Conservation (phyloP, 306 rosid species). For the Fragaria ananassa region DNA sequence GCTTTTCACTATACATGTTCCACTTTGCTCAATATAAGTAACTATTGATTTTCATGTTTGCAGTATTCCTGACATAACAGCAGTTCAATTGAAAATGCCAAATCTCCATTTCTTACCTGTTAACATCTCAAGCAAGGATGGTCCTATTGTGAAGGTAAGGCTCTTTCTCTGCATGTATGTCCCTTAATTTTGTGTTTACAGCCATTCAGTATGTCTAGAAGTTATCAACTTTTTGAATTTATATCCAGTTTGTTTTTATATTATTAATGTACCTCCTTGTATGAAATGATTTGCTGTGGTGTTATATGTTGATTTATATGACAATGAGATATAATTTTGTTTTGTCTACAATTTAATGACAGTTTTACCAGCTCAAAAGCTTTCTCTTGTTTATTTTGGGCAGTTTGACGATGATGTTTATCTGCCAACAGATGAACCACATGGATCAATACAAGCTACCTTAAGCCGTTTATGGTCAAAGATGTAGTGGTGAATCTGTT, state of each 20-base stretch:
- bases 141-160: constrained; percentile 73
- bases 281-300: neutral
- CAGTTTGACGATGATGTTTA: constrained; percentile 92
- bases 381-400: constrained; percentile 15
- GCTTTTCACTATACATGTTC: neutral
- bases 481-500: constrained; percentile 35
- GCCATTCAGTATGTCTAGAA: neutral
- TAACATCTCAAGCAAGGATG: constrained; percentile 66
- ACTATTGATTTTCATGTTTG: constrained; percentile 29
- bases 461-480: constrained; percentile 70
- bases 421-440: constrained; percentile 91
- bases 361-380: neutral
- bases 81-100: constrained; percentile 83
- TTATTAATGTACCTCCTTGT: neutral
- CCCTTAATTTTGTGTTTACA: constrained; percentile 10
- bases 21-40: neutral
- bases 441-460: constrained; percentile 88
- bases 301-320: neutral
- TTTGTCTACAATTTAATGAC: neutral
- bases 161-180: constrained; percentile 14
- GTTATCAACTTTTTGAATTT: neutral
- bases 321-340: neutral
- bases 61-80: constrained; percentile 72
- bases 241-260: neutral
- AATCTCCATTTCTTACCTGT: constrained; percentile 91